These are phyloP conservation scores for Sclerotinia subarctica DNA, from an alignment of 2,329 filamentous ascomycete species.

Conservation along the genomic window DNA sequence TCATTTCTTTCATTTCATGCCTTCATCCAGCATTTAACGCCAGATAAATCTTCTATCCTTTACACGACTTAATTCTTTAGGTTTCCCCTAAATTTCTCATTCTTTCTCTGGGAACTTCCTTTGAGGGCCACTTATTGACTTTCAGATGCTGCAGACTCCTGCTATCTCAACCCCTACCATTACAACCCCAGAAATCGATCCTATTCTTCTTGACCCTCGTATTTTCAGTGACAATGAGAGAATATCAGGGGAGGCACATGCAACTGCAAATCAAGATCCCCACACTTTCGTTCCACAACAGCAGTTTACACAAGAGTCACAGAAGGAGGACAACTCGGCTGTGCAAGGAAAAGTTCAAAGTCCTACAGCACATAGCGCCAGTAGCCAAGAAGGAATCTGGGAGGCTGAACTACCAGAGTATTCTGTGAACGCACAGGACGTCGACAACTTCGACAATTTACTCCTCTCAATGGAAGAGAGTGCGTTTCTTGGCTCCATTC, in stretches of 20 bases:
- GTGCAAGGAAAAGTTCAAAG: too few species aligned
- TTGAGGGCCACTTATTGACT: neutral
- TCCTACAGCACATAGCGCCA: neutral
- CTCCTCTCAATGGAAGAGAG: neutral
- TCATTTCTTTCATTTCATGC: neutral
- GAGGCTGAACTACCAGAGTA: neutral
- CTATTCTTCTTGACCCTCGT: neutral
- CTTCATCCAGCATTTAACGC: neutral
- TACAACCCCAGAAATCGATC: neutral
- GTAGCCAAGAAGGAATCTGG: neutral
- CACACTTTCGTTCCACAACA: neutral
- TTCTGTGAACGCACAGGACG: neutral
- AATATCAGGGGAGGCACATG: neutral
- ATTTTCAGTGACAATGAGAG: too few species aligned
- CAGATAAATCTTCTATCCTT: neutral
- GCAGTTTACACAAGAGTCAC: neutral
- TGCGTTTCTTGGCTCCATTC: neutral
- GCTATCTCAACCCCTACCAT: neutral
- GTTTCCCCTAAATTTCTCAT: neutral
- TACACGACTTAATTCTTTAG: neutral
- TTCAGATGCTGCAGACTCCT: neutral
- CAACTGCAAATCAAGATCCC: too few species aligned
- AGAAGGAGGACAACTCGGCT: neutral
- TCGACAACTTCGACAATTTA: rapidly evolving
- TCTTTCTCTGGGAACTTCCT: neutral